Base-by-base conservation (phyloP, 208 protist genomes). In the Leptomonas seymouri region DNA sequence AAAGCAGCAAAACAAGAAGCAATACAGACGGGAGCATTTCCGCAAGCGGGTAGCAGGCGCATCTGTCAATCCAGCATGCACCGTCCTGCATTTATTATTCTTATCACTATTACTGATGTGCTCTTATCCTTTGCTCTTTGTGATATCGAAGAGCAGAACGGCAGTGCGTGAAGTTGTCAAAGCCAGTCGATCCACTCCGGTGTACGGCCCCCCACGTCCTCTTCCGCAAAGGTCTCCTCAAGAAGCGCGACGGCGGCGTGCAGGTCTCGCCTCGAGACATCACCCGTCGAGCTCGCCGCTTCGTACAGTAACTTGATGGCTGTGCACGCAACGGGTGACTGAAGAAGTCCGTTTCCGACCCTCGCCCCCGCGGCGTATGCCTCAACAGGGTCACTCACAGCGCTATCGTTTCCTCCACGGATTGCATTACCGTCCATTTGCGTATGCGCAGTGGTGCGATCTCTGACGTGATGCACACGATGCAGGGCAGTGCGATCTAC, bases 251-350 rank as follows among this genome's bases (percentile, higher is more conserved):
- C 53, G 0, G 56, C 51, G n/a, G 81, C 73, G 30, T 82, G 78
- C 59, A 91, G 74, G 25, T 78, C 68, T 31, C 63, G 60, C 39
- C 76, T 57, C 21, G 71, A 76, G 15, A 87, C 86, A 27, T 91
- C 70, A 8, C 62, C 67, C n/a, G 77, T 84, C 1, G 76, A 56
- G 28, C 55, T 11, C 30, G 51, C 44, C 36, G 55, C 57, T 34
- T 92, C 86, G 55, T 86, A 92, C 14, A 92, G 60, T 60, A 92
- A 68, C 30, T 76, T 76, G 25, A 71, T 63, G 16, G 71, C 71
- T 0, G 71, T 76, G 71, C 71, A 76, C 57, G 66, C 72, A 34
- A 78, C 48, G 16, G 63, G 65, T 16, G 72, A 78, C n/a, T 73
- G 72, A 25, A 51, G 45, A 18, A 64, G 44, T 3, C 44, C 25